These are phyloP conservation scores for Ustilago trichophora DNA, from an alignment of 1,284 basidiomycete species.

Conservation along the genomic window DNA sequence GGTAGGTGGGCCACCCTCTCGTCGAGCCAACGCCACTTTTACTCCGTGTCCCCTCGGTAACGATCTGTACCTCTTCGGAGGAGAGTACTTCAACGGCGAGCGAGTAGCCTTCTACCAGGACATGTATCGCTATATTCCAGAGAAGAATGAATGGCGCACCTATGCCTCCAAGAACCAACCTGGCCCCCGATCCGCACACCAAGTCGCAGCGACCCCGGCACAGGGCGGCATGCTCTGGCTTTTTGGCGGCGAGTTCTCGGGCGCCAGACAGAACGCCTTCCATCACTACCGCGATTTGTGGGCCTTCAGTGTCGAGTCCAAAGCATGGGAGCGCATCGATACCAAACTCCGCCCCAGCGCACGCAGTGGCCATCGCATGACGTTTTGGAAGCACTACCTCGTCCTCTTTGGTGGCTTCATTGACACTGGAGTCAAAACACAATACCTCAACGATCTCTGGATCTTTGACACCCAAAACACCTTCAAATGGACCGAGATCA, in stretches of 20 bases:
- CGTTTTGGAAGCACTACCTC: constrained; percentile 84
- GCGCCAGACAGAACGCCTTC: constrained; percentile 83
- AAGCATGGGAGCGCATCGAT: constrained; percentile 89
- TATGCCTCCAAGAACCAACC: constrained; percentile 63
- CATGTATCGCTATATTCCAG: constrained; percentile 62
- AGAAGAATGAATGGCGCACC: constrained; percentile 61
- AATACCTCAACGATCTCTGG: constrained; percentile 88
- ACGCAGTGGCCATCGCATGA: constrained; percentile 84
- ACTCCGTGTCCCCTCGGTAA: constrained; percentile 64
- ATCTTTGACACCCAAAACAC: constrained; percentile 81
- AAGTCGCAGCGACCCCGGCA: constrained; percentile 58
- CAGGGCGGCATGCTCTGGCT: constrained; percentile 65
- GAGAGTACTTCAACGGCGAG: constrained; percentile 66
- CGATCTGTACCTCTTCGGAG: constrained; percentile 65
- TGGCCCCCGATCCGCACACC: constrained; percentile 64
- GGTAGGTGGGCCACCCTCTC: constrained; percentile 51
- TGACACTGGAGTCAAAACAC: constrained; percentile 79
- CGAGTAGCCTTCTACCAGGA: constrained; percentile 63
- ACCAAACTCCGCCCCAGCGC: constrained; percentile 82
- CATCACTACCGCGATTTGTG: constrained; percentile 83
- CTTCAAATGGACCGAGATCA: constrained; percentile 85
- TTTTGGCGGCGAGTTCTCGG: constrained; percentile 71
- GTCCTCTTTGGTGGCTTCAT: constrained; percentile 88
- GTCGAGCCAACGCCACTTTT: constrained; percentile 64
- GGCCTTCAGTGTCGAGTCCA: constrained; percentile 59